Percentiles rank a stretch among this genome's conserved stretches.
phyloP scores from a whole-genome alignment of 805 yeast species.

The Candida maltosa region DNA sequence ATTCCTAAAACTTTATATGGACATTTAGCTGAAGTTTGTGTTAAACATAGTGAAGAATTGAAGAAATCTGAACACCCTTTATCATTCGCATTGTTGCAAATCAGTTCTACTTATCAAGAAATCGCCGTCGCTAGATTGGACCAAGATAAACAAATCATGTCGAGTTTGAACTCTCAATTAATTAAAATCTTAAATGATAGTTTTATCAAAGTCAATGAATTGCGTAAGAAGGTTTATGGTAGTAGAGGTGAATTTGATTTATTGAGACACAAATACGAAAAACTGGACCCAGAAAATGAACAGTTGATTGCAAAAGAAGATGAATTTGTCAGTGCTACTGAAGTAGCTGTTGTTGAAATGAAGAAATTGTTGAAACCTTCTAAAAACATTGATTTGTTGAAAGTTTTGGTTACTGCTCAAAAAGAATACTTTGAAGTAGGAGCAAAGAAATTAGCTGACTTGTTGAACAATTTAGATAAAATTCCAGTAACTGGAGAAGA shows the following conservation, averaged over 20 bases:
- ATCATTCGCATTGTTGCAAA: conserved; percentile 50
- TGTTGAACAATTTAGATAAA: conserved; percentile 28
- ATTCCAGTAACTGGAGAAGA: conserved; percentile 36
- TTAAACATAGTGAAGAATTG: conserved; percentile 46
- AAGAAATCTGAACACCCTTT: conserved; percentile 46
- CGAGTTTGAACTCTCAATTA: conserved; percentile 57
- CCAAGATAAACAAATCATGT: conserved; percentile 63
- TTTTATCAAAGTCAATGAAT: conserved; percentile 56
- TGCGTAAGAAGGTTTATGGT: conserved; percentile 66
- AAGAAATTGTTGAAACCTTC: conserved; percentile 66
- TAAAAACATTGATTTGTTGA: conserved; percentile 59
- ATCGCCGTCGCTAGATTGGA: conserved; percentile 67
- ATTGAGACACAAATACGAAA: conserved; percentile 49
- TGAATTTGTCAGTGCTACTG: conserved; percentile 75
- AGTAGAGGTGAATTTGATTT: conserved; percentile 71
- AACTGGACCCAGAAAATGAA: conserved; percentile 48
- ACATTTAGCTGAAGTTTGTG: conserved; percentile 58
- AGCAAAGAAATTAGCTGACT: conserved; percentile 30
- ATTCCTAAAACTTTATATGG: conserved; percentile 74
- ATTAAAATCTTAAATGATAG: conserved; percentile 50
- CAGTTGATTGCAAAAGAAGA: conserved; percentile 64
- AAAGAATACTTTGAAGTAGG: conserved; percentile 46
- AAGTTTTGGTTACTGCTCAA: conserved; percentile 68
- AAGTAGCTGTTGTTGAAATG: conserved; percentile 77
- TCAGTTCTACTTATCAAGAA: conserved; percentile 54